Base-by-base conservation (phyloP, 2,329 filamentous ascomycete species). In the Ceratocystis albifundus region DNA sequence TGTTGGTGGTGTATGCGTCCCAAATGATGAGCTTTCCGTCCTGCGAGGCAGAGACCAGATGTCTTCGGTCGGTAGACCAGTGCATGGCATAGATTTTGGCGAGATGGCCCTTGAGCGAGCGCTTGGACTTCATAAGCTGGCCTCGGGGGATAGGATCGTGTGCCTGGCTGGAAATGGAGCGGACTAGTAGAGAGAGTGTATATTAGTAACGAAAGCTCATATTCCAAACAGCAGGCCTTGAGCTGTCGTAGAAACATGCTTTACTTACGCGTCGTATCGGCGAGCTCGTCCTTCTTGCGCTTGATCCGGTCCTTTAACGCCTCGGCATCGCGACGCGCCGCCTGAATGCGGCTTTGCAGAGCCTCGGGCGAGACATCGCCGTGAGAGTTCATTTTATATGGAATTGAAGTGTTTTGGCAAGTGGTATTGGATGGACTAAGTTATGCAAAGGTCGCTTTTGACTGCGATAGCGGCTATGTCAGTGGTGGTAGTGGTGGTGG, bases 1-100 rank as follows among this genome's bases (percentile, higher is more conserved):
- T 99, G 83, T 99, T 97, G 69, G 94, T 97, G 70, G 93, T 97
- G 80, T 99, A 99, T 68, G 94, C 94, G 77, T 99, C 94, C 94
- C 94, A 99, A 75, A 99, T 97, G 77, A 99, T 99, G 71, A 99
- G 86, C 82, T 99, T 99, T 76, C 94, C 94, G 74, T 99, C 94
- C 78, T 99, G 94, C 72, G 94, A 99, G 70, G 94, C 94, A 12
- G 94, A 97, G 64, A 99, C 94, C 69, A 97, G 85, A 78, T 97
- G 94, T 77, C 94, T 87, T 74, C 94, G 87, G 79, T 99, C 94
- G 70, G 94, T 99, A 44, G 94, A 97, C 94, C 94, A 99, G 81
- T 99, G 94, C 94, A 99, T 99, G 73, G 94, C 94, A 78, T 99
- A 99, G 74, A 99, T 99, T 81, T 99, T 99, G 73, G 94, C 94